Evolutionary conservation across 2,329 filamentous ascomycete genomes (phyloP).

Genomic region (Colletotrichum trifolii): DNA sequence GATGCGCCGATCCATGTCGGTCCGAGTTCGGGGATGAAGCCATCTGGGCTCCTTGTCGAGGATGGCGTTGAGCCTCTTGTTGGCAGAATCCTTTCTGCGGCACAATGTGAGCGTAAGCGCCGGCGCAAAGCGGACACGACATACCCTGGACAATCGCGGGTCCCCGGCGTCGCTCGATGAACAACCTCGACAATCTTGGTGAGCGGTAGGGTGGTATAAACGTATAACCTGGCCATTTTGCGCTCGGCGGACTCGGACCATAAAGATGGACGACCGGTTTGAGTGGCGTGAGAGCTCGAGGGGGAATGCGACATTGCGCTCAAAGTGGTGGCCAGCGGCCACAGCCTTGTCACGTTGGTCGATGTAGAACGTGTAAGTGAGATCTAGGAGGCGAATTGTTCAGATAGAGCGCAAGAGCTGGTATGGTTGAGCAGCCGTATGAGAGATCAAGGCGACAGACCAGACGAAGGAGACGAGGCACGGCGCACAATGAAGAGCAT

Average conservation of each 20-base stretch:
- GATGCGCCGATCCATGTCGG: slow-evolving; percentile 64
- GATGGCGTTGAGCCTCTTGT: slow-evolving; percentile 67
- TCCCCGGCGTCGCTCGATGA: slow-evolving; percentile 48
- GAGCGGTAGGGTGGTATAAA: slow-evolving; percentile 65
- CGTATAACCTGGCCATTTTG: slow-evolving; percentile 65
- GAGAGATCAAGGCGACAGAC: slow-evolving; percentile 4
- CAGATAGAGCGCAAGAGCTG: neutral
- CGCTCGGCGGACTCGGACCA: slow-evolving; percentile 65
- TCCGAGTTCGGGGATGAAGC: slow-evolving; percentile 61
- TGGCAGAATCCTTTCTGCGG: slow-evolving; percentile 65
- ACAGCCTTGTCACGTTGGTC: slow-evolving; percentile 31
- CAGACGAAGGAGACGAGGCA: neutral
- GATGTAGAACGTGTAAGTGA: slow-evolving; percentile 26
- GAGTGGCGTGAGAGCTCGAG: slow-evolving; percentile 43
- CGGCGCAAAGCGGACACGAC: slow-evolving; percentile 11
- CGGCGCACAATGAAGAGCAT: slow-evolving; percentile 13
- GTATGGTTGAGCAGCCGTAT: neutral
- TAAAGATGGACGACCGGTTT: slow-evolving; percentile 63
- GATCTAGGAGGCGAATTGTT: neutral
- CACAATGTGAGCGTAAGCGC: slow-evolving; percentile 33
- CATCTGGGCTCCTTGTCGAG: slow-evolving; percentile 70
- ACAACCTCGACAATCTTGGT: slow-evolving; percentile 62
- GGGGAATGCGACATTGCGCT: slow-evolving; percentile 40
- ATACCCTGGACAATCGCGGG: slow-evolving; percentile 33
- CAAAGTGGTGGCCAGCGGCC: slow-evolving; percentile 11